phyloP scores from a whole-genome alignment of 208 protist species.

The Angomonas deanei region DNA sequence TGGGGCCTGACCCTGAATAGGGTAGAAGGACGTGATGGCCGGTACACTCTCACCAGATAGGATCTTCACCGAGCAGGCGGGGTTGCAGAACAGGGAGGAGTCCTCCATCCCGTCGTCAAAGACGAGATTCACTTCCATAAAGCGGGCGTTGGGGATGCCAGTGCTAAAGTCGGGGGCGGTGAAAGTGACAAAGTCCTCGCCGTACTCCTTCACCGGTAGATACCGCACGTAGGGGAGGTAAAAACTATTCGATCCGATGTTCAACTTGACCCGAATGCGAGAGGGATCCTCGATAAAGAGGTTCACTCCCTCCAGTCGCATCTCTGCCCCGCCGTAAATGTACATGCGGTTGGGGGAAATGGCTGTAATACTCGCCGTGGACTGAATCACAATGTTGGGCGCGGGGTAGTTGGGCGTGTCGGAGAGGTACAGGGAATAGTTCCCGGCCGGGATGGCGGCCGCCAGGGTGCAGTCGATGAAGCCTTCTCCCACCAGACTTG shows the following conservation, averaged over 20 bases:
- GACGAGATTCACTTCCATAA: neutral
- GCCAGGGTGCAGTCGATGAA: constrained; percentile 18
- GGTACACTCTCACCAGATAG: constrained; percentile 13
- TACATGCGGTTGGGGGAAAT: constrained; percentile 17
- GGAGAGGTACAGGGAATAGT: constrained; percentile 21
- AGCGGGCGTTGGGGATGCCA: neutral
- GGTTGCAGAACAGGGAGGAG: neutral
- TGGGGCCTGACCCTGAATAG: constrained; percentile 31
- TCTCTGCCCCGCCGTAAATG: constrained; percentile 18
- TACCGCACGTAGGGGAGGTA: neutral
- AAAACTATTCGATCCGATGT: neutral
- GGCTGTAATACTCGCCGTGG: neutral
- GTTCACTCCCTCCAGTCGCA: constrained; percentile 7
- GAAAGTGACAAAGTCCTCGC: constrained; percentile 1
- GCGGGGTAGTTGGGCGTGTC: constrained; percentile 14
- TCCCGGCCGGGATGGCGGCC: constrained; percentile 4
- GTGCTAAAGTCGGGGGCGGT: constrained; percentile 3
- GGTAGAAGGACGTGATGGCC: constrained; percentile 21
- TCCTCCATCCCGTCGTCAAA: neutral
- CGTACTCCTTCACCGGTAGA: neutral
- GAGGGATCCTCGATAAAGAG: neutral
- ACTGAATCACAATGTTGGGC: constrained; percentile 14
- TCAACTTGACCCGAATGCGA: neutral
- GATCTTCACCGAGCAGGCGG: constrained; percentile 11
- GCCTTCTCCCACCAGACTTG: constrained; percentile 9